Evolutionary conservation across 345 rosid genomes (phyloP), one percentile per base, ranked within the genome.

Genomic region (Populus alba): DNA sequence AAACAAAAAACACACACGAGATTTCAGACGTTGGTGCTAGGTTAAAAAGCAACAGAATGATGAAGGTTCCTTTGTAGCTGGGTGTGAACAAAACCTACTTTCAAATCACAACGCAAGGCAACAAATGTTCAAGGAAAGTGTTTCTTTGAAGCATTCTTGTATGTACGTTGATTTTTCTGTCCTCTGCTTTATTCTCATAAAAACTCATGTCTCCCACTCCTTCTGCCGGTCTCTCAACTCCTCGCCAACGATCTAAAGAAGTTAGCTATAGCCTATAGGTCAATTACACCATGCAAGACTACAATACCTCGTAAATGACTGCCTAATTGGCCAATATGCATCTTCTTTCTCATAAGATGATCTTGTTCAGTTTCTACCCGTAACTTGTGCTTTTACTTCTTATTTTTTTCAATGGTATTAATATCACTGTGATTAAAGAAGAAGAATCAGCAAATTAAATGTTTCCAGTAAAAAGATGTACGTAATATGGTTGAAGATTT

Each of bases 61-160:
- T 71, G 79, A 75, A 80, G 75, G 22, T 71, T 71, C 78, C 71
- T 70, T 23, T 27, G 17, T 2, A 41, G 57, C 63, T 59, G 63
- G 63, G 31, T 29, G 18, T 45, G 74, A 76, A 66, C 73, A 76
- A 39, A 76, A 51, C 17, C 71, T 11, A 68, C 31, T 53, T 73
- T 63, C 79, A 37, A 72, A 31, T 76, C 76, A 80, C 7, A 57
- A 23, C 31, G 75, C 67, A 70, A 70, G 33, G 70, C 57, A 59
- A 77, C 80, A 77, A 59, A 77, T 29, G 11, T 77, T 70, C 61
- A 22, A 23, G 80, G 45, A 69, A 77, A 70, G 80, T 77, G 81
- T 65, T 65, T 23, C 38, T 37, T 78, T 78, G 81, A 71, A 66
- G 76, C 76, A 51, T 78, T 78, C 76, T 66, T 63, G 37, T n/a